These are phyloP conservation scores for Pyrenophora tritici-repentis DNA, from an alignment of 2,329 filamentous ascomycete genomes.

Conservation along the genomic window DNA sequence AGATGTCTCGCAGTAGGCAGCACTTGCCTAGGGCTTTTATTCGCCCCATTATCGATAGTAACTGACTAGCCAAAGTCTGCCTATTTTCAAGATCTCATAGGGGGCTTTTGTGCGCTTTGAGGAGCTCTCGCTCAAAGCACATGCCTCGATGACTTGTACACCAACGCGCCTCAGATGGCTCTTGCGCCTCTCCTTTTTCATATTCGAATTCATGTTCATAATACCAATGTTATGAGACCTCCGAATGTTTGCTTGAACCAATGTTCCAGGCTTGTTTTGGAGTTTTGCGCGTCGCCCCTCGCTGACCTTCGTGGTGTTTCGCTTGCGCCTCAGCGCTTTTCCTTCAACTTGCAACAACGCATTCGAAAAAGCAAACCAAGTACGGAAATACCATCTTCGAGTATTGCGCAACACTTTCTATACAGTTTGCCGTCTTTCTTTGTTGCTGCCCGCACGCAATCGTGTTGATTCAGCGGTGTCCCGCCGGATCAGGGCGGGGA, in stretches of 20 bases:
- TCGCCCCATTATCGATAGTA: too few relatives aligned
- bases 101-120: neutral
- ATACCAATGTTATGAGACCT: neutral
- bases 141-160: neutral
- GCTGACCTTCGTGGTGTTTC: conserved; percentile 28
- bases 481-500: neutral
- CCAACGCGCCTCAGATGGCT: neutral
- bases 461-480: conserved; percentile 4
- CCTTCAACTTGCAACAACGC: neutral
- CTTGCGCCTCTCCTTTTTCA: neutral
- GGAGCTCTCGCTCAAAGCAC: neutral
- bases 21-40: neutral
- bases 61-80: too few relatives aligned
- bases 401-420: neutral
- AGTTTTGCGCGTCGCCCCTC: conserved; percentile 14
- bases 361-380: neutral
- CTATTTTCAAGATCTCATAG: too few relatives aligned
- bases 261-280: conserved; percentile 16
- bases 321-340: conserved; percentile 23
- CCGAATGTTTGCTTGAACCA: conserved; percentile 1
- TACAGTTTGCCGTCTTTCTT: neutral
- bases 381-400: neutral
- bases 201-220: neutral
- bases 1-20: neutral
- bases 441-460: neutral